A percentile compares a stretch with the other conserved stretches of the same genome.
These are phyloP conservation scores for Pyricularia grisea DNA, from an alignment of 2,329 filamentous ascomycete genomes.

Conservation along the genomic window DNA sequence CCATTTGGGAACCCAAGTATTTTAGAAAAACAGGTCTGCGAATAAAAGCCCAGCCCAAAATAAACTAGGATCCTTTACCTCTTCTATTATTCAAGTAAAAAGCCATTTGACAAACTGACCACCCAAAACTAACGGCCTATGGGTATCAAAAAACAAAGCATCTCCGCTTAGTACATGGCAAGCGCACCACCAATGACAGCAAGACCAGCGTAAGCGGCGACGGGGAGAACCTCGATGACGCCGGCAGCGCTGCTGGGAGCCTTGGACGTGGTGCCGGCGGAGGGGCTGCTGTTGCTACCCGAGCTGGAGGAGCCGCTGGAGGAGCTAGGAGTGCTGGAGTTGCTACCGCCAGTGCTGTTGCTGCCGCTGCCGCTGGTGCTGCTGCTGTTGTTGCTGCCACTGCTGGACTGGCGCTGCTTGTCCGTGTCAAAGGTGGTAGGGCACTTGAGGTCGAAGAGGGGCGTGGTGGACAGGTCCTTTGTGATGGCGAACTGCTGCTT, in stretches of 20 bases:
- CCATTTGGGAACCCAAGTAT: background rate
- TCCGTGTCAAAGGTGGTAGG: slow-evolving; percentile 29
- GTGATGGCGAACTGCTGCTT: slow-evolving; percentile 48
- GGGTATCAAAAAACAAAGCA: background rate
- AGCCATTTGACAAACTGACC: background rate
- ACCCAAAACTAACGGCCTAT: background rate
- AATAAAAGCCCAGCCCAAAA: background rate
- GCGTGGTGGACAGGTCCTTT: slow-evolving; percentile 39
- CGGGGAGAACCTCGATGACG: background rate
- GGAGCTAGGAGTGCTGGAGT: background rate
- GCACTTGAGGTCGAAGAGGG: slow-evolving; percentile 45
- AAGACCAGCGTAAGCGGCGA: slow-evolving; percentile 2
- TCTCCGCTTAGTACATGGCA: background rate
- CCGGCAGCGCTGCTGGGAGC: slow-evolving; percentile 6
- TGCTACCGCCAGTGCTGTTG: slow-evolving; percentile 10
- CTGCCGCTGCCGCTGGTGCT: slow-evolving; percentile 9
- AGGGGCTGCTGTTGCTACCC: background rate
- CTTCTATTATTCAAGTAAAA: background rate
- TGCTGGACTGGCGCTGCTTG: slow-evolving; percentile 12
- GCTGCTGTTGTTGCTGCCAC: background rate
- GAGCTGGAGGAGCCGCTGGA: background rate
- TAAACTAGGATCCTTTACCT: background rate
- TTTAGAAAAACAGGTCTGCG: background rate
- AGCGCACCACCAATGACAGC: background rate
- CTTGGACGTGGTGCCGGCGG: background rate